Conservation (phyloP, 768 basidiomycete genomes). For the Astraeus odoratus region DNA sequence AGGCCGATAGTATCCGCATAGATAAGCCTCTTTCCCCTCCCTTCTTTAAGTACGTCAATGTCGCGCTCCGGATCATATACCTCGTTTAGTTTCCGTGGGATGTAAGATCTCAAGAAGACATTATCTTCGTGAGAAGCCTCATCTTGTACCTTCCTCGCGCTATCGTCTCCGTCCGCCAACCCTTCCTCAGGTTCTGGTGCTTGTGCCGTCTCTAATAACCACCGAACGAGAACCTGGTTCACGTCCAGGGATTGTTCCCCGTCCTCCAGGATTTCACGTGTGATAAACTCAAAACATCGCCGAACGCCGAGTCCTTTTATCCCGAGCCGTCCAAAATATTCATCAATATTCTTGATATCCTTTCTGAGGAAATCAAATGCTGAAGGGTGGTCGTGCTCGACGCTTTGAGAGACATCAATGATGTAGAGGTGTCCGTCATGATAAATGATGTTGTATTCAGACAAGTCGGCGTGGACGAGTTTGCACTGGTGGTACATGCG, state of each 20-base stretch:
- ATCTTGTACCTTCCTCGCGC: constrained; percentile 10
- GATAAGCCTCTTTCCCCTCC: constrained; percentile 69
- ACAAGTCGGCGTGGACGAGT: constrained; percentile 95
- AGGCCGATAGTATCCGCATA: constrained; percentile 86
- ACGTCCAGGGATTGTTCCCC: constrained; percentile 22
- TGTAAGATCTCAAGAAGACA: constrained; percentile 87
- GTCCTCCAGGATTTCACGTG: constrained; percentile 40
- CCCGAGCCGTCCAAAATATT: constrained; percentile 78
- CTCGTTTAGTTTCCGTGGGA: constrained; percentile 87
- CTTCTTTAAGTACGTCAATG: constrained; percentile 63
- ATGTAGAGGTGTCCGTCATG: constrained; percentile 78
- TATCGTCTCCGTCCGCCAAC: constrained; percentile 5
- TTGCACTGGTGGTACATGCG: constrained; percentile 86
- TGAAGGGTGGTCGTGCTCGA: constrained; percentile 95
- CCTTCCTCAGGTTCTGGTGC: constrained; percentile 11
- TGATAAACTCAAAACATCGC: constrained; percentile 86
- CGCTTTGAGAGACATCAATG: constrained; percentile 98
- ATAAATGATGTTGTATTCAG: constrained; percentile 96
- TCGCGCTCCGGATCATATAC: constrained; percentile 95
- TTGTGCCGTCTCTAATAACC: constrained; percentile 38
- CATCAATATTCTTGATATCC: constrained; percentile 90
- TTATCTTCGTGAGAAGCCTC: constrained; percentile 66
- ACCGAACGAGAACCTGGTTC: constrained; percentile 32
- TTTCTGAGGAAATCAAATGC: constrained; percentile 94
- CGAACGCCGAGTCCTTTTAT: constrained; percentile 73